Conservation (phyloP, 371 early-diverging fungal genomes). For the Mortierella sp. region DNA sequence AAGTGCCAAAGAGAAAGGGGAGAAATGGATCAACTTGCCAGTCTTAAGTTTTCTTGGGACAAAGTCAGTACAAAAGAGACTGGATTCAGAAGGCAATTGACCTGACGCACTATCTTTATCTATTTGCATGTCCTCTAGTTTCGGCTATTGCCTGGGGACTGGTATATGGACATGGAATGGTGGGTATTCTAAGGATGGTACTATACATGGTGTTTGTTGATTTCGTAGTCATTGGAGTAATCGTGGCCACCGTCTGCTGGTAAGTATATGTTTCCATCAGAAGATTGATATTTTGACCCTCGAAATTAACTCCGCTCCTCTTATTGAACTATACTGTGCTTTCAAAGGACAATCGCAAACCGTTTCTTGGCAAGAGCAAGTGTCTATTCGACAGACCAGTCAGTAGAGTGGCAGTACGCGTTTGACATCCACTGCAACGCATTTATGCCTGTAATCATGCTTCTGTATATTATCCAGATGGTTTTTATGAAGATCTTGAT, state of each 20-base stretch:
- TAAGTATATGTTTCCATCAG: constrained; percentile 36
- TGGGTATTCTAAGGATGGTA: constrained; percentile 74
- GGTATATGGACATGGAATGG: constrained; percentile 68
- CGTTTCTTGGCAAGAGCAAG: constrained; percentile 81
- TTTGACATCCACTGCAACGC: constrained; percentile 96
- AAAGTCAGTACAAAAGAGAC: too few relatives aligned
- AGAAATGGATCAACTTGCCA: too few relatives aligned
- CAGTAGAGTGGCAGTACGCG: constrained; percentile 94
- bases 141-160: constrained; percentile 83
- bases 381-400: constrained; percentile 86
- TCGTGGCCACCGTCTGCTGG: constrained; percentile 80
- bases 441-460: constrained; percentile 86
- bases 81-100: too few relatives aligned
- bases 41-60: too few relatives aligned
- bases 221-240: constrained; percentile 76
- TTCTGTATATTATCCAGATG: constrained; percentile 90
- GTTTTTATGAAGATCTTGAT: constrained; percentile 85
- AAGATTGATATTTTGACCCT: neutral
- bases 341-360: constrained; percentile 78
- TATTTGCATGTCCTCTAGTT: constrained; percentile 54
- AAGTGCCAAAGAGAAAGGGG: constrained; percentile 29
- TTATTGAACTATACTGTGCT: neutral
- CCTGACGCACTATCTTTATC: too few relatives aligned
- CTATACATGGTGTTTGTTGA: constrained; percentile 83
- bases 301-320: neutral